Evolutionary conservation across 1,284 basidiomycete species (phyloP).

Genomic region (Bondarzewia mesenterica): DNA sequence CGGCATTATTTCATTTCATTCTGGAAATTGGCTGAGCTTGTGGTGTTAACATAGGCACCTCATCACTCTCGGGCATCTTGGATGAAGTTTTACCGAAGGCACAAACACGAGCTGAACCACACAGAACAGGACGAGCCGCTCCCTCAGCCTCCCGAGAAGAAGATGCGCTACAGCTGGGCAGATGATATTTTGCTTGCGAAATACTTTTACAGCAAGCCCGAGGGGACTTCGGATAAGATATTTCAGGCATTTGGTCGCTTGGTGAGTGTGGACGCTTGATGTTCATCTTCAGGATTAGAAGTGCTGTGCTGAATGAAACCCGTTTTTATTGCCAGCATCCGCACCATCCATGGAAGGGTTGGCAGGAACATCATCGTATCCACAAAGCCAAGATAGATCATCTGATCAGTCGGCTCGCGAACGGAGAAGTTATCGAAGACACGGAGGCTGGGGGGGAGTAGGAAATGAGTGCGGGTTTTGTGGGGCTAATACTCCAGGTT

Average conservation of each 20-base stretch:
- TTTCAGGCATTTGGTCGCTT: conserved; percentile 67
- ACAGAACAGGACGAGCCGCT: conserved; percentile 55
- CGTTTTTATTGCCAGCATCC: conserved; percentile 42
- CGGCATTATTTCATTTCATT: background rate
- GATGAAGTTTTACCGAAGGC: conserved; percentile 83
- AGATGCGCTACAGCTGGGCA: conserved; percentile 69
- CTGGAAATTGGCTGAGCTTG: background rate
- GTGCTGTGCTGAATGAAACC: background rate
- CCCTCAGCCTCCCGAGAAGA: conserved; percentile 72
- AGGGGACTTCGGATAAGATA: conserved; percentile 72
- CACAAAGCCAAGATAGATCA: conserved; percentile 79
- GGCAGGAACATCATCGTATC: conserved; percentile 81
- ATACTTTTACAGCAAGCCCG: conserved; percentile 58
- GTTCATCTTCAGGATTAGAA: background rate
- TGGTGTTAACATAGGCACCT: conserved; percentile 44
- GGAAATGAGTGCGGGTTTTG: too few species aligned
- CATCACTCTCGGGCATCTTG: conserved; percentile 82
- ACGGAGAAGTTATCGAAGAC: conserved; percentile 49
- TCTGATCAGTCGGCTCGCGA: conserved; percentile 49
- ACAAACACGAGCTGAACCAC: conserved; percentile 71
- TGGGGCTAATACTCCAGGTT: too few species aligned
- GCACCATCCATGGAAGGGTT: conserved; percentile 84
- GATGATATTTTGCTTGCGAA: conserved; percentile 72
- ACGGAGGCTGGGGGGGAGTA: conserved; percentile 4
- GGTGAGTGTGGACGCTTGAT: conserved; percentile 32